These are phyloP conservation scores for Leptographium radiaticola DNA, from an alignment of 2,329 filamentous ascomycete genomes.

Conservation along the genomic window DNA sequence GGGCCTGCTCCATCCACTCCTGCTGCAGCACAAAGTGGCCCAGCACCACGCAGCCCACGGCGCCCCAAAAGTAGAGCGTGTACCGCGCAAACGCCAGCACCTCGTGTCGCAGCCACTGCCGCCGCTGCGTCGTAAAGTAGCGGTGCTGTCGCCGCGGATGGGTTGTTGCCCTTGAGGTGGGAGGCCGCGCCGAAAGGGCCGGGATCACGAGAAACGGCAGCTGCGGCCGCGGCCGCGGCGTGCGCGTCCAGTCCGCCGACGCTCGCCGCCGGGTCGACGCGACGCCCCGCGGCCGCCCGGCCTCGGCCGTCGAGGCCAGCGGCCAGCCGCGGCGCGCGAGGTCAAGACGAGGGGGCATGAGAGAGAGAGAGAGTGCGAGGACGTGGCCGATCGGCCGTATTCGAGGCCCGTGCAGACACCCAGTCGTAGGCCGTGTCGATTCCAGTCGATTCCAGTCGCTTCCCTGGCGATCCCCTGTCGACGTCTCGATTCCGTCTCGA, in stretches of 20 bases:
- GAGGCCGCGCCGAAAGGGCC: not conserved
- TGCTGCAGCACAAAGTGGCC: constrained; percentile 56
- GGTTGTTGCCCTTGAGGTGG: constrained; percentile 10
- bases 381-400: too few species aligned
- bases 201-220: constrained; percentile 38
- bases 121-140: constrained; percentile 67
- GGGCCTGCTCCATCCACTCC: constrained; percentile 60
- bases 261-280: not conserved
- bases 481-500: too few species aligned
- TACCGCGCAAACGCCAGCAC: constrained; percentile 57
- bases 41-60: constrained; percentile 44
- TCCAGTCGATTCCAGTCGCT: too few species aligned
- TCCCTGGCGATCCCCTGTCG: too few species aligned
- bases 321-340: not conserved
- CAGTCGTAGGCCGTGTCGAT: too few species aligned
- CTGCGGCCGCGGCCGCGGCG: constrained; percentile 23
- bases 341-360: too few species aligned
- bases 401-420: too few species aligned
- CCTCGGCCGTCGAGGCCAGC: not conserved
- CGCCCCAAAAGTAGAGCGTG: constrained; percentile 51
- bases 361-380: too few species aligned
- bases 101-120: constrained; percentile 56
- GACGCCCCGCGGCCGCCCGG: constrained; percentile 2
- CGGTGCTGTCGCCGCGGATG: constrained; percentile 27
- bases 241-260: constrained; percentile 1